Evolutionary conservation across 1,284 basidiomycete species (phyloP).

Genomic region (Volvariella surrecta): DNA sequence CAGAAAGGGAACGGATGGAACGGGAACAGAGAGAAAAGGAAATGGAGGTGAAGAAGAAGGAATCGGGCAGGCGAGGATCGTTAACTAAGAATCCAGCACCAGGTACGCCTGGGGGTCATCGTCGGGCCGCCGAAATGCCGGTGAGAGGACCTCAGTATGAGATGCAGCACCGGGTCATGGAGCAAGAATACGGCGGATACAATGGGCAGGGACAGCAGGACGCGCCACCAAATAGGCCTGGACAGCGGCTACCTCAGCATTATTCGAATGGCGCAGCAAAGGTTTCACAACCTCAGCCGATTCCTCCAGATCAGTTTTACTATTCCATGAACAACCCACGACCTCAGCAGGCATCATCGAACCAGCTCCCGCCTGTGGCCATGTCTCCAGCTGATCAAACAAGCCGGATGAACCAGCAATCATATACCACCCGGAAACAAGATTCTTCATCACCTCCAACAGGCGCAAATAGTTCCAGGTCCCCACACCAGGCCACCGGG

Average conservation of each 20-base stretch:
- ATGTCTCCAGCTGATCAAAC: conserved; percentile 43
- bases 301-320: conserved; percentile 24
- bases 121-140: conserved; percentile 75
- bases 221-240: too few species aligned
- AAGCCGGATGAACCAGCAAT: conserved; percentile 18
- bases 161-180: conserved; percentile 87
- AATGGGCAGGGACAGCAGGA: conserved; percentile 16
- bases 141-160: conserved; percentile 88
- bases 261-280: conserved; percentile 18
- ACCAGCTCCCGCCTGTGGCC: conserved; percentile 48
- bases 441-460: conserved; percentile 27
- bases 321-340: conserved; percentile 18
- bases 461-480: conserved; percentile 23
- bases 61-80: conserved; percentile 45
- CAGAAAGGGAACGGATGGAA: conserved; percentile 26
- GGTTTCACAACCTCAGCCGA: conserved; percentile 26
- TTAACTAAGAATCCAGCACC: conserved; percentile 40
- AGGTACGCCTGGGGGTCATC: conserved; percentile 30
- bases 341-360: conserved; percentile 18
- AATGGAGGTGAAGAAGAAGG: conserved; percentile 44
- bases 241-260: conserved; percentile 18
- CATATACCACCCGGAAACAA: conserved; percentile 20
- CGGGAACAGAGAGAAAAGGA: conserved; percentile 25
- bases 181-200: conserved; percentile 66
- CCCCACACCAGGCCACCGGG: conserved; percentile 19